Percentiles rank a stretch among this genome's conserved stretches.
These are phyloP conservation scores for Alloteropsis semialata DNA, from an alignment of 176 grass and related monocot species.

Conservation along the genomic window DNA sequence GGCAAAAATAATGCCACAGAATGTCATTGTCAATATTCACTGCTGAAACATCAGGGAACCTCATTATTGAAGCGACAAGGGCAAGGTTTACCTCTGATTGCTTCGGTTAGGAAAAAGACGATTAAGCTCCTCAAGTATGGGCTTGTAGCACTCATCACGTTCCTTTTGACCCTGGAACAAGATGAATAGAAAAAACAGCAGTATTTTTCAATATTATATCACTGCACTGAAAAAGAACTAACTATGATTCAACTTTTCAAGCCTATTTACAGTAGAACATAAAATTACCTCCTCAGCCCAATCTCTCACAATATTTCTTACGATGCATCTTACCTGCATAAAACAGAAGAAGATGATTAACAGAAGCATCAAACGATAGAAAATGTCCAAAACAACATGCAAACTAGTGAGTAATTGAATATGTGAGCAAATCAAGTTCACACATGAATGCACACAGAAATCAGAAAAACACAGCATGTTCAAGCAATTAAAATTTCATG, in stretches of 20 bases:
- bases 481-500: background rate
- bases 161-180: constrained; percentile 83
- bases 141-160: constrained; percentile 92
- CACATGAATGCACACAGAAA: background rate
- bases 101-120: constrained; percentile 71
- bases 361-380: constrained; percentile 1
- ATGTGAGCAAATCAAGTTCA: constrained; percentile 2
- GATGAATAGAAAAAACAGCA: constrained; percentile 5
- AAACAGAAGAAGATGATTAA: constrained; percentile 23
- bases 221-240: background rate
- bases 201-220: constrained; percentile 6
- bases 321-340: constrained; percentile 89
- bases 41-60: background rate
- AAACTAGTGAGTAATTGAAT: too few species aligned
- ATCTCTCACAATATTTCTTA: constrained; percentile 97
- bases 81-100: constrained; percentile 51
- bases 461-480: background rate
- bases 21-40: background rate
- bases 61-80: constrained; percentile 7
- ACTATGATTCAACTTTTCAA: too few species aligned
- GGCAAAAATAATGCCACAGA: background rate
- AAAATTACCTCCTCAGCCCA: constrained; percentile 88
- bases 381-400: background rate
- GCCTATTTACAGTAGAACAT: background rate
- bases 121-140: constrained; percentile 90